Base-by-base conservation (phyloP, 2,329 filamentous ascomycete species). In the Dothistroma pini region DNA sequence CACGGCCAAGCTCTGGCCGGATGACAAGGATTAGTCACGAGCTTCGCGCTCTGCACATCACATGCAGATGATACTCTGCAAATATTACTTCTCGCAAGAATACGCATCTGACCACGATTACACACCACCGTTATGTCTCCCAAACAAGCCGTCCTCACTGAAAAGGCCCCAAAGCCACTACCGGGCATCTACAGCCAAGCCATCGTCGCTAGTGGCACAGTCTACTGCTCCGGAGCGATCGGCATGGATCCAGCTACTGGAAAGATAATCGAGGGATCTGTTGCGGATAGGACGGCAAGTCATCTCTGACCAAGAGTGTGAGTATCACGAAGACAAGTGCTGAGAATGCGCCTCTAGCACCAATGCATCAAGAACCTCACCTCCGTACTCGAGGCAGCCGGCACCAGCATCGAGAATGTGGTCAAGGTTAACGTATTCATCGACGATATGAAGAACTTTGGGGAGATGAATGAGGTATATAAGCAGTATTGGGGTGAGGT, bases 381-480 rank as follows among this genome's bases (percentile, higher is more conserved):
- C 7, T 79, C 80, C 1, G 79, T 89, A 6, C 83, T 89, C 21
- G 78, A 84, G 64, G 86, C 81, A 9, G 84, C 85, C 0, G 86
- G 86, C 0, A 84, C 81, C 56, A 79, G 77, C 60, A 76, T 89
- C 41, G 77, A 81, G 32, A 86, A 88, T 59, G 81, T 85, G 0
- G 81, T 89, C 71, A 89, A 89, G 74, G 82, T 87, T 63, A 89
- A 88, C 67, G 78, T 89, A 29, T 90, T 86, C 70, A 71, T 90
- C 21, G 84, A 82, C 1, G 80, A 82, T 60, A 89, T 90, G 86
- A 78, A 82, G 52, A 79, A 89, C 71, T 89, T 89, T 70, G 80
- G 78, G 0, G 76, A 77, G 10, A 81, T 87, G 75, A 86, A 86
- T 63, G 80, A 81, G 61, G 82, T 78, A 2, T 86, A 84, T 59